Evolutionary conservation across 1,284 basidiomycete genomes (phyloP), one percentile per base, ranked within the genome.

Genomic region (Stereum hirsutum): DNA sequence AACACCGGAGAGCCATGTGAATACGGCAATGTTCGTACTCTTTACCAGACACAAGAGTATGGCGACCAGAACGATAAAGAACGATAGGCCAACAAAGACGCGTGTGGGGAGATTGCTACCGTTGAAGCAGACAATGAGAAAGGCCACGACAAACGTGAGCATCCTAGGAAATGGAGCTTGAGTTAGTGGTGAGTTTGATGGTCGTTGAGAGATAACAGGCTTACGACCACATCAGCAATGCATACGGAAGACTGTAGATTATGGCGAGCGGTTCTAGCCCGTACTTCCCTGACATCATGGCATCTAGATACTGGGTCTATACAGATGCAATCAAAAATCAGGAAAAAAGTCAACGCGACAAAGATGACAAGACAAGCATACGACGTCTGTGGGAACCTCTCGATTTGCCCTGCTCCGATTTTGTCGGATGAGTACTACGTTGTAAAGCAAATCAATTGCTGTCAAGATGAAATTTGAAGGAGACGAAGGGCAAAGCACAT

Each of bases 191-290:
- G n/a, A n/a, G n/a, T n/a, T n/a, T n/a, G n/a, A n/a, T n/a, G n/a
- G n/a, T n/a, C n/a, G n/a, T n/a, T n/a, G n/a, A n/a, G n/a, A n/a
- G n/a, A n/a, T n/a, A n/a, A n/a, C n/a, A n/a, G 23, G 59, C 66
- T 49, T 46, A 72, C 71, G 63, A 63, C 68, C 68, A 74, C 60
- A 73, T 64, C 8, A 72, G 55, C 30, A 72, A 48, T 14, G 65
- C 63, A 44, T 66, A 72, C 0, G 72, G 70, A 17, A 74, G 51
- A 31, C 66, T 65, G 52, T 69, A 71, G 50, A 73, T 58, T 24
- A 72, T 52, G 1, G 69, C 66, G 12, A 74, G 56, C 5, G 58
- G 58, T 47, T 72, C 66, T 10, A 72, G 53, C 0, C 70, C 65
- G 26, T 57, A 49, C n/a, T 54, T 47, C 1, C 48, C 43, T 33